These are phyloP conservation scores for Trichoderma breve DNA, from an alignment of 2,329 filamentous ascomycete genomes.

Conservation along the genomic window DNA sequence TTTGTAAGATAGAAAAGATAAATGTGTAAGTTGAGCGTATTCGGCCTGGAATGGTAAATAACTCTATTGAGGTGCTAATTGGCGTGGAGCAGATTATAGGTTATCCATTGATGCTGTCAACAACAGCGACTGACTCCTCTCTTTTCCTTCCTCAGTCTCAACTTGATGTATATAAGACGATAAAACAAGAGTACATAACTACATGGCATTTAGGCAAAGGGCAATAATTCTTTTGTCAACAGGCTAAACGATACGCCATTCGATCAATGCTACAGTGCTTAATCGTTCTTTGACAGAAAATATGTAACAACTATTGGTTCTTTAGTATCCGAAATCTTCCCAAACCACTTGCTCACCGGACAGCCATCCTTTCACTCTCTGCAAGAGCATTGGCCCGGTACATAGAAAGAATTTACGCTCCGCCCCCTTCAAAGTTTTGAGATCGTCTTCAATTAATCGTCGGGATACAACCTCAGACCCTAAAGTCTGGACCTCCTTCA, in stretches of 20 bases:
- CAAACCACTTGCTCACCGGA: constrained; percentile 51
- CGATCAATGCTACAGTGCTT: neutral
- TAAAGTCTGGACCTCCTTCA: constrained; percentile 34
- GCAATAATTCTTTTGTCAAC: neutral
- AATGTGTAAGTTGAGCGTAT: neutral
- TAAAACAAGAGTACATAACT: neutral
- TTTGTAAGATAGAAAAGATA: neutral
- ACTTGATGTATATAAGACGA: neutral
- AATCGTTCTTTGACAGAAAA: no score
- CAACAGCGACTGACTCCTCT: neutral
- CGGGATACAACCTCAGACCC: constrained; percentile 36
- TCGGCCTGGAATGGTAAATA: no score
- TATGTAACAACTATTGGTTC: no score
- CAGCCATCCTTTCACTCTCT: constrained; percentile 52
- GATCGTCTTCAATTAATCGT: constrained; percentile 42
- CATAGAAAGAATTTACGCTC: constrained; percentile 53
- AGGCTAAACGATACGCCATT: neutral
- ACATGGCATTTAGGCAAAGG: no score
- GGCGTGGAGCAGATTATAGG: neutral
- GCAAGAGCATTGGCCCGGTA: constrained; percentile 42
- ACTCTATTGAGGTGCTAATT: neutral
- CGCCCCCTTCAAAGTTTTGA: constrained; percentile 40
- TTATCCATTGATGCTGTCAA: neutral
- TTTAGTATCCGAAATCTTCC: constrained; percentile 61
- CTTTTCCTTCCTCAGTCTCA: neutral